Base-by-base conservation (phyloP, 306 rosid species). In the Prinsepia uniflora region DNA sequence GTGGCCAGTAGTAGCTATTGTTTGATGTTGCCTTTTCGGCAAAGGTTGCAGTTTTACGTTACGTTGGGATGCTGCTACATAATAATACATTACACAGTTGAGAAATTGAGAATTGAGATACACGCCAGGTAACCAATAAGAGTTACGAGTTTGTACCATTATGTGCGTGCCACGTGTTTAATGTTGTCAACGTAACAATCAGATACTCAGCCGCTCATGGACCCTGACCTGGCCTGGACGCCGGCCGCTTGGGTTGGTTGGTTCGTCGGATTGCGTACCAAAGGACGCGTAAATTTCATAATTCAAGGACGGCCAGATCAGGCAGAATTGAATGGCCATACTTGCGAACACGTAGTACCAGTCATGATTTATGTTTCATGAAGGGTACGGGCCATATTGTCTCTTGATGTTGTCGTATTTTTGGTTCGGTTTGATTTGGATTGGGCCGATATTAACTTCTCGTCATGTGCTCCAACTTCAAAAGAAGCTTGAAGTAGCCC, bases 271-370 rank as follows among this genome's bases (percentile, higher is more conserved):
- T 44, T 52, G 72, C 52, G 39, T 11, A 34, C 9, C 61, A 20
- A 6, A 55, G 3, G 6, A 30, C 36, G 36, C 36, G 36, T 30
- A 30, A 30, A 30, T 30, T 30, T 12, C 68, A 19, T 5, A 63
- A 8, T 15, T 5, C 22, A 47, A 14, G 43, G 71, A 48, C 44
- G 24, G 22, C 36, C 71, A 13, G 5, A 46, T 56, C 73, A 57
- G 4, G 20, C 19, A 34, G 49, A 54, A 54, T 0, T 54, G 8
- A 53, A 13, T 40, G 67, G 72, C 48, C 8, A 11, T 34, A 53
- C 64, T 13, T 11, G 12, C 11, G 9, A 72, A 78, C 84, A 77
- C 76, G 80, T 77, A 40, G 41, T 34, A 15, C 30, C 30, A 44
- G 65, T 67, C 72, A 65, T 66, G 1, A 30, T 30, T 30, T 1